Conservation (phyloP, 176 grass and related monocot genomes). For the Neostapfia colusana region DNA sequence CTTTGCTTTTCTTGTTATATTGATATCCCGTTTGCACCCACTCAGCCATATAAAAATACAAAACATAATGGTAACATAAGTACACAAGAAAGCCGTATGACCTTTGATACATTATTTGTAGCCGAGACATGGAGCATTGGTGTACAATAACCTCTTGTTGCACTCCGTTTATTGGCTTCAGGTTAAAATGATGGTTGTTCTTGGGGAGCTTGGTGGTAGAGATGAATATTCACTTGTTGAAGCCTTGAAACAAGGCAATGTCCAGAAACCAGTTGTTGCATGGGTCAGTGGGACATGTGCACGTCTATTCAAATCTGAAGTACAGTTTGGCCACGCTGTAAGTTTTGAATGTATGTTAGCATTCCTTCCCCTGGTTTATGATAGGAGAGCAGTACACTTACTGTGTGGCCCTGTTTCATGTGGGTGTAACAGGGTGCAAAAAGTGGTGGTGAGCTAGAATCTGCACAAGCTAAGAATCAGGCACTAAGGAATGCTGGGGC, state of each 20-base stretch:
- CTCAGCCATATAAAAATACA: background rate
- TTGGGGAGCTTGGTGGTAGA: constrained; percentile 91
- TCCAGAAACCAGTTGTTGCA: constrained; percentile 96
- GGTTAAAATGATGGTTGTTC: constrained; percentile 99
- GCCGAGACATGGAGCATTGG: constrained; percentile 17
- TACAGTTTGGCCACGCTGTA: constrained; percentile 98
- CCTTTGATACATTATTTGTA: constrained; percentile 20
- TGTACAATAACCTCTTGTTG: constrained; percentile 16
- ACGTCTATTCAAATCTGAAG: constrained; percentile 93
- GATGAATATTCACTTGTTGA: constrained; percentile 98
- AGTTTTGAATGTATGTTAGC: constrained; percentile 37
- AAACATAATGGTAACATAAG: constrained; percentile 11
- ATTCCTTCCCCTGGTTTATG: constrained; percentile 4
- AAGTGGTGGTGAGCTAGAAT: constrained; percentile 97
- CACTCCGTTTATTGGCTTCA: constrained; percentile 38
- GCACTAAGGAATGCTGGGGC: constrained; percentile 90
- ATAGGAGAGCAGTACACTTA: constrained; percentile 28
- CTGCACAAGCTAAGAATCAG: constrained; percentile 92
- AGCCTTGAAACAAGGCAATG: constrained; percentile 93
- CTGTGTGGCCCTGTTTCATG: constrained; percentile 11
- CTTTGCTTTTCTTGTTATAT: background rate
- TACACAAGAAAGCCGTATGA: constrained; percentile 18
- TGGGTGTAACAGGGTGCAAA: constrained; percentile 72
- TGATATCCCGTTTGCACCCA: background rate
- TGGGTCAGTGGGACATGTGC: constrained; percentile 99